These are phyloP conservation scores for Blastobotrys malaysiensis DNA, from an alignment of 1,139 yeast genomes.

Conservation along the genomic window DNA sequence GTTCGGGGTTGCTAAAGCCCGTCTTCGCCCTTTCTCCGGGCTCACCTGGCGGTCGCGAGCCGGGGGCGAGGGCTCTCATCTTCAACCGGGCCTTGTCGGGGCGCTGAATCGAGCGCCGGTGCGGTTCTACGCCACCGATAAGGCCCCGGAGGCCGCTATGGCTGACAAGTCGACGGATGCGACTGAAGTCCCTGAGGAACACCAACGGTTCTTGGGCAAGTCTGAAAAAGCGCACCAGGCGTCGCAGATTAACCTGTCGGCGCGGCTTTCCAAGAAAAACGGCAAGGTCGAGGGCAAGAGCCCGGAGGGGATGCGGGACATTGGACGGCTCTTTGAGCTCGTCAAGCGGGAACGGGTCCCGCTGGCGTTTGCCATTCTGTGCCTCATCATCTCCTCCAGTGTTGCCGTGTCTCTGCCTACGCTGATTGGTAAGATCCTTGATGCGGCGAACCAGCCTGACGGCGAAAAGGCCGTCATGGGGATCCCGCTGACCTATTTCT, in stretches of 20 bases:
- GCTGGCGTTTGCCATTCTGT: constrained; percentile 52
- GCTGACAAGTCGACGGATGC: too few relatives aligned
- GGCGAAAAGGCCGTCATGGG: constrained; percentile 42
- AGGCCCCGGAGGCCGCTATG: background rate
- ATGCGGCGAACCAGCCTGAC: constrained; percentile 44
- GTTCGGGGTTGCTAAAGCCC: background rate
- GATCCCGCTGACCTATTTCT: constrained; percentile 43
- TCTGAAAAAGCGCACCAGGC: constrained; percentile 32
- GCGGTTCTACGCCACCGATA: background rate
- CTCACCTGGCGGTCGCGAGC: background rate
- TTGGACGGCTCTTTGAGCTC: constrained; percentile 44
- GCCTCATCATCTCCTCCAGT: constrained; percentile 54
- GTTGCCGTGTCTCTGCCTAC: constrained; percentile 75
- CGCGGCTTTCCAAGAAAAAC: constrained; percentile 25
- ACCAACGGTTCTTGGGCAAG: constrained; percentile 14
- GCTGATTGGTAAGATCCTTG: constrained; percentile 69
- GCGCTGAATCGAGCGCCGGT: background rate
- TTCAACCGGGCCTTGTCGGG: too few relatives aligned
- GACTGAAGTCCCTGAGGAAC: background rate
- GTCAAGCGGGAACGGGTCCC: constrained; percentile 48
- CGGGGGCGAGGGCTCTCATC: too few relatives aligned
- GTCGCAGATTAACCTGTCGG: constrained; percentile 31
- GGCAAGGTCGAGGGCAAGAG: constrained; percentile 13
- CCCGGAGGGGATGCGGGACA: constrained; percentile 42
- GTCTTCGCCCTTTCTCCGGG: background rate